Evolutionary conservation across 2,329 filamentous ascomycete species (phyloP), one percentile per base, ranked within the genome.

Genomic region (Fusarium sublunatum): DNA sequence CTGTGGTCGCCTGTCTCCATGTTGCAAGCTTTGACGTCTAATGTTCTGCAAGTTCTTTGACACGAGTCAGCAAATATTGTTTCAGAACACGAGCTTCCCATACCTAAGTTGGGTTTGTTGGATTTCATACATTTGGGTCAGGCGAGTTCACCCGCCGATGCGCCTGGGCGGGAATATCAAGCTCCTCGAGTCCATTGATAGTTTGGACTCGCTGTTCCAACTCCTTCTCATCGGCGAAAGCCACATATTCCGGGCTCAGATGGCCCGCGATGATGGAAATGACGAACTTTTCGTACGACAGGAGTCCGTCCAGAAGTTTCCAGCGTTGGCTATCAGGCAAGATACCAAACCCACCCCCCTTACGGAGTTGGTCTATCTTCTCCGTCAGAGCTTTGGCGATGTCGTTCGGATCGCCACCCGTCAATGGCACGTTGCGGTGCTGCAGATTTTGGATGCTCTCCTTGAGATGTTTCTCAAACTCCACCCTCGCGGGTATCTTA

Each of bases 311-410:
- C 1, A 79, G 68, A 9, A 67, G 54, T n/a, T 69, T 72, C 77
- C 77, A 79, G 25, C 74, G 77, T 7, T 64, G 55, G n/a, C 69
- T 66, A 49, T 79, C 75, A 3, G 66, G 70, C 5, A 77, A 50
- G 46, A 75, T 70, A 2, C 75, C 76, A 22, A 49, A 56, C 3
- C 58, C 50, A 25, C 64, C 62, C 12, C 68, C 50, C 32, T 67
- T 66, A 19, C 72, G 73, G 25, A 66, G 48, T 9, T 56, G 32
- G 34, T 73, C 56, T 36, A 79, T 71, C 5, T 52, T 64, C 11
- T 51, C 42, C 10, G 71, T 72, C 28, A 76, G 34, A 15, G 41
- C 53, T 10, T 50, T 58, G 31, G 68, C 65, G 22, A 65, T 43
- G 10, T 47, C 39, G 4, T 12, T 24, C 1, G 64, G 46, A 8